A percentile compares a stretch with the other conserved stretches of the same genome.
These are phyloP conservation scores for Phialophora tarda DNA, from an alignment of 2,329 filamentous ascomycete genomes.

Conservation along the genomic window DNA sequence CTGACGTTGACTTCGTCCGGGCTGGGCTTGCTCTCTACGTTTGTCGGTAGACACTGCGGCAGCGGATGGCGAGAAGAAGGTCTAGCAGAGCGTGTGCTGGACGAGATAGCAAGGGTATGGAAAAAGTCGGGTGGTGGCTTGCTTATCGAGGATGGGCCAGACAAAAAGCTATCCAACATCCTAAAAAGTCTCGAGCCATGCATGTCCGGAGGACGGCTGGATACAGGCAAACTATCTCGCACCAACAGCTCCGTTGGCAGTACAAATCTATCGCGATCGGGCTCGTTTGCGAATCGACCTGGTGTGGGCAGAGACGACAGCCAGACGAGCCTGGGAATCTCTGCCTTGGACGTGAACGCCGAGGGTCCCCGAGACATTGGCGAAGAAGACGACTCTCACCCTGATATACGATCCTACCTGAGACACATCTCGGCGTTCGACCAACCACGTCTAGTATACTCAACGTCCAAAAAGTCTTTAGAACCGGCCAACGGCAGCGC, in stretches of 20 bases:
- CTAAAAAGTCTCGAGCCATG: slow-evolving; percentile 82
- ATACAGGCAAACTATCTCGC: slow-evolving; percentile 56
- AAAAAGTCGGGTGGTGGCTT: slow-evolving; percentile 87
- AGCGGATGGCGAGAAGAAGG: slow-evolving; percentile 97
- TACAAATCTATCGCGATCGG: slow-evolving; percentile 65
- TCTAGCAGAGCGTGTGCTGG: slow-evolving; percentile 85
- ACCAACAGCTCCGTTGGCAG: slow-evolving; percentile 49
- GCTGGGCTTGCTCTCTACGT: slow-evolving; percentile 80
- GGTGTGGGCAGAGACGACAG: slow-evolving; percentile 62
- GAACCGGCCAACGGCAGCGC: slow-evolving; percentile 72
- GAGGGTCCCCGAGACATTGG: neutral
- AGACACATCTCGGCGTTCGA: slow-evolving; percentile 83
- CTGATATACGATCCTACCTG: slow-evolving; percentile 80
- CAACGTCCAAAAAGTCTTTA: slow-evolving; percentile 79
- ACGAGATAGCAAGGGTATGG: slow-evolving; percentile 90
- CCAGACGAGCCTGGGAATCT: slow-evolving; percentile 67
- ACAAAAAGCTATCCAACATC: slow-evolving; percentile 75
- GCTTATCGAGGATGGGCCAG: slow-evolving; percentile 82
- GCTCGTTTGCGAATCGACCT: slow-evolving; percentile 50
- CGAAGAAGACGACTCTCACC: slow-evolving; percentile 52
- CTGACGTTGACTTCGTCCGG: slow-evolving; percentile 88
- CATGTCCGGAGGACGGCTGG: slow-evolving; percentile 76
- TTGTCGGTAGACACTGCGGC: slow-evolving; percentile 92
- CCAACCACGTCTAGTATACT: slow-evolving; percentile 67
- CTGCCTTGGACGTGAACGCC: slow-evolving; percentile 51